Evolutionary conservation across 192 early-diverging fungal genomes (phyloP).

Genomic region (Coemansia aciculifera): DNA sequence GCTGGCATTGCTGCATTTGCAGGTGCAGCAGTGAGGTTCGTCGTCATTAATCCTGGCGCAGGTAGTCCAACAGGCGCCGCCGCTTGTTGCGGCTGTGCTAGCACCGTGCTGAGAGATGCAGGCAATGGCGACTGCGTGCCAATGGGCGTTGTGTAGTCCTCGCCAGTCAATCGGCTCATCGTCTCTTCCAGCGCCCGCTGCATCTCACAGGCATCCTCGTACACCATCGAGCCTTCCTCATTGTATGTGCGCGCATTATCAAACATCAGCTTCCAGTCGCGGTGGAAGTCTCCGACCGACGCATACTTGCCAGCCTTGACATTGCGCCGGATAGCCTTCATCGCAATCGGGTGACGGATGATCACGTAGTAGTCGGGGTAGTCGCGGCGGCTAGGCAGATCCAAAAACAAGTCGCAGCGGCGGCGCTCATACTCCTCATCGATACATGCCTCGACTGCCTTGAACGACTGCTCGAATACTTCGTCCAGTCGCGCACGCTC

Average conservation of each 20-base stretch:
- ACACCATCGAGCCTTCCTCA: slow-evolving; percentile 85
- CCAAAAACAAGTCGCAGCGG: slow-evolving; percentile 75
- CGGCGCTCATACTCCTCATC: slow-evolving; percentile 50
- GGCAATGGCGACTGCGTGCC: slow-evolving; percentile 23
- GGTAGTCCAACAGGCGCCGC: background rate
- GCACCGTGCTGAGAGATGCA: background rate
- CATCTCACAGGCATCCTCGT: slow-evolving; percentile 79
- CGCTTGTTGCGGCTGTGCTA: slow-evolving; percentile 1
- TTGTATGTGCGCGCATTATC: slow-evolving; percentile 93
- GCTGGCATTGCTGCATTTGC: background rate
- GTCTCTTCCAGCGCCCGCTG: slow-evolving; percentile 43
- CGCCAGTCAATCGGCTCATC: slow-evolving; percentile 29
- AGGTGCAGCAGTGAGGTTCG: background rate
- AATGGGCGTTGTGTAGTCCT: slow-evolving; percentile 22
- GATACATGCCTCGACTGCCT: slow-evolving; percentile 34
- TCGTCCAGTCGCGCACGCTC: slow-evolving; percentile 36
- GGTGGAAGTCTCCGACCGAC: slow-evolving; percentile 62
- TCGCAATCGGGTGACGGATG: slow-evolving; percentile 85
- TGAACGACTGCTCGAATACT: slow-evolving; percentile 36
- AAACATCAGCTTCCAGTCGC: slow-evolving; percentile 87
- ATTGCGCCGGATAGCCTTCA: slow-evolving; percentile 81
- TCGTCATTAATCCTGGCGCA: background rate
- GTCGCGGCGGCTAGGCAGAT: slow-evolving; percentile 66
- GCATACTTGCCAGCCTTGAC: slow-evolving; percentile 73
- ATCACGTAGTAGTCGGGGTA: slow-evolving; percentile 92